Evolutionary conservation across 1,139 yeast species (phyloP).

Genomic region (Candida anutae): DNA sequence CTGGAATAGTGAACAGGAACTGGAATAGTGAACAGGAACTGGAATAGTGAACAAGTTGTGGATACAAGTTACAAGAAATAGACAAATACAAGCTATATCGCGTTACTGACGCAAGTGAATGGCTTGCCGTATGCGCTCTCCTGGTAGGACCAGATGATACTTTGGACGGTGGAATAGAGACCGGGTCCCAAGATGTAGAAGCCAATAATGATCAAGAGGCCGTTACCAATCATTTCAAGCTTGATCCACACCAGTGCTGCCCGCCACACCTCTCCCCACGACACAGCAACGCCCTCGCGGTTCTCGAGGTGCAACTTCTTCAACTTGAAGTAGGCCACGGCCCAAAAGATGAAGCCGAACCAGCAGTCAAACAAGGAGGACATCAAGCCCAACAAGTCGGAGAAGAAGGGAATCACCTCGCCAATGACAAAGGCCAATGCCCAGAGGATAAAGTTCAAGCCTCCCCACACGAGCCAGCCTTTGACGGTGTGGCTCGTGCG

Average conservation of each 20-base stretch:
- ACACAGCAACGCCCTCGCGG: constrained; percentile 4
- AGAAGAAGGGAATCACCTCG: constrained; percentile 57
- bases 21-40: no score
- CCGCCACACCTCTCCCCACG: constrained; percentile 12
- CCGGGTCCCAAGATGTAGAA: constrained; percentile 54
- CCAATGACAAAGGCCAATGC: constrained; percentile 49
- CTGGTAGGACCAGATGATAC: constrained; percentile 43
- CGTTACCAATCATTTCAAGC: constrained; percentile 26
- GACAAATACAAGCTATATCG: constrained; percentile 9
- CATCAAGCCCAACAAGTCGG: constrained; percentile 51
- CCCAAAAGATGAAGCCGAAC: constrained; percentile 63
- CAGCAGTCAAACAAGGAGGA: constrained; percentile 58
- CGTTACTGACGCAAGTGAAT: constrained; percentile 44
- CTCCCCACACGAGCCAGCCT: constrained; percentile 50
- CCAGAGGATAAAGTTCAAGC: constrained; percentile 39
- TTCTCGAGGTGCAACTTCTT: constrained; percentile 13
- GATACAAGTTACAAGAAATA: no score
- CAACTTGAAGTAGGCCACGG: constrained; percentile 47
- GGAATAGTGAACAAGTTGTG: no score
- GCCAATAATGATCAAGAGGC: constrained; percentile 37
- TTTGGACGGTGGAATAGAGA: constrained; percentile 45
- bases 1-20: no score
- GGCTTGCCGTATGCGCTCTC: constrained; percentile 42
- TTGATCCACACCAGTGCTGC: constrained; percentile 14
- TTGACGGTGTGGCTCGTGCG: constrained; percentile 38